Evolutionary conservation across 2,329 filamentous ascomycete species (phyloP), one percentile per base, ranked within the genome.

Genomic region (Cytospora piceicola): DNA sequence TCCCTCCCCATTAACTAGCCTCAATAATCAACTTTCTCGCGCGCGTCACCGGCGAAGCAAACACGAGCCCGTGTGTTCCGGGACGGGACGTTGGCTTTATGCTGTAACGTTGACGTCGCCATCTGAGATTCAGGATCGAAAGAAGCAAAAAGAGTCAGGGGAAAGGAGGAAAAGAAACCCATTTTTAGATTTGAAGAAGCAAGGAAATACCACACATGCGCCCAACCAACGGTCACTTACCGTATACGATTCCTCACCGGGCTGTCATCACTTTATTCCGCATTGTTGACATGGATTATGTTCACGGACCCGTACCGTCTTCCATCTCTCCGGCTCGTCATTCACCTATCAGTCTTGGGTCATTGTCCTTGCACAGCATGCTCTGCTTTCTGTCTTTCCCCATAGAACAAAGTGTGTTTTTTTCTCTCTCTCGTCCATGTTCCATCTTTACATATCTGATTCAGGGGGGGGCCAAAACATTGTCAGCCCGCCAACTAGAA

Each of bases 391-490:
- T 46, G 36, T 46, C 29, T 34, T 24, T 17, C 34, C 56, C 34
- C 22, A 46, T 24, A 58, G 22, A 46, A 42, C 3, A 11, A 3
- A 5, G 56, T 36, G 14, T 22, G 14, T 20, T 29, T 46, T 15
- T 15, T 29, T 30, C n/a, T n/a, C n/a, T n/a, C n/a, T n/a, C n/a
- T n/a, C n/a, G n/a, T n/a, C 36, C 39, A 58, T 58, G 39, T 42
- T 58, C 36, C 61, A 56, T 56, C n/a, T 63, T 34, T 9, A 63
- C 27, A 52, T n/a, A 12, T 63, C 53, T 55, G 60, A 54, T 61
- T 14, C 60, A 51, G 36, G 36, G 29, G 61, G 32, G 34, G 34
- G 34, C 34, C 34, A 14, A 36, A 12, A 36, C 11, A 36, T 2
- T 9, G n/a, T 5, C 27, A 22, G 22, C 6, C 22, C 20, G 11